phyloP scores from a whole-genome alignment of 208 protist genomes.

The Trypanosoma lewisi region DNA sequence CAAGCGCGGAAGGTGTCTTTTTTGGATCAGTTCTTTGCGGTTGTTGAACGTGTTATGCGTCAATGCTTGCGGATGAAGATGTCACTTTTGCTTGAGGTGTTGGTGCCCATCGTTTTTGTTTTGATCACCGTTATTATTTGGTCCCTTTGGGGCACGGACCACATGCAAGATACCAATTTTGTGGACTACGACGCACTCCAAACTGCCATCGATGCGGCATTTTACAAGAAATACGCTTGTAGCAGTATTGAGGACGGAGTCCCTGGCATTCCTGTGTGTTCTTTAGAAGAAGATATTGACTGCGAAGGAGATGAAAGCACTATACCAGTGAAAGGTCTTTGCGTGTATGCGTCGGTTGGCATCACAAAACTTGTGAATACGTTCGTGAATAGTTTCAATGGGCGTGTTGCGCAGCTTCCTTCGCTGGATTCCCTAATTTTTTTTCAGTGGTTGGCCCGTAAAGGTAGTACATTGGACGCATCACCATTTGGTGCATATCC shows the following conservation, averaged over 20 bases:
- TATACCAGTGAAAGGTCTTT: slow-evolving; percentile 39
- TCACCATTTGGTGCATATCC: slow-evolving; percentile 28
- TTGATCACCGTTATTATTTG: slow-evolving; percentile 40
- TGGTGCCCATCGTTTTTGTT: slow-evolving; percentile 51
- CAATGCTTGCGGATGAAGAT: slow-evolving; percentile 35
- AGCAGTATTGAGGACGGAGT: neutral
- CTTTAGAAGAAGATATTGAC: slow-evolving; percentile 1
- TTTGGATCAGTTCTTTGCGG: slow-evolving; percentile 31
- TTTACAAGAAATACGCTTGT: slow-evolving; percentile 33
- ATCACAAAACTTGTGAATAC: slow-evolving; percentile 4
- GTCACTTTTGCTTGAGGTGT: slow-evolving; percentile 31
- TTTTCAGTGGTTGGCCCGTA: slow-evolving; percentile 63
- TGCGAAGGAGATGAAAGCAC: slow-evolving; percentile 45
- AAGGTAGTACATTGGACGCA: slow-evolving; percentile 25
- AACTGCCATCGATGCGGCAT: slow-evolving; percentile 15
- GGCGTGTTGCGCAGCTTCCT: slow-evolving; percentile 28
- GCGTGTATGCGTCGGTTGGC: slow-evolving; percentile 25
- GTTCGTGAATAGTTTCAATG: slow-evolving; percentile 29
- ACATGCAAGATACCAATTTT: slow-evolving; percentile 9
- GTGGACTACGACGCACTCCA: slow-evolving; percentile 38
- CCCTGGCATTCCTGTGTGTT: slow-evolving; percentile 16
- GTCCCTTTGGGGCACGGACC: slow-evolving; percentile 32
- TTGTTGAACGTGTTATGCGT: slow-evolving; percentile 37
- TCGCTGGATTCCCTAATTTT: slow-evolving; percentile 51
- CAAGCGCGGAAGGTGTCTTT: neutral